Evolutionary conservation across 2,329 filamentous ascomycete species (phyloP), one percentile per base, ranked within the genome.

Genomic region (Akanthomyces uredinophilus): DNA sequence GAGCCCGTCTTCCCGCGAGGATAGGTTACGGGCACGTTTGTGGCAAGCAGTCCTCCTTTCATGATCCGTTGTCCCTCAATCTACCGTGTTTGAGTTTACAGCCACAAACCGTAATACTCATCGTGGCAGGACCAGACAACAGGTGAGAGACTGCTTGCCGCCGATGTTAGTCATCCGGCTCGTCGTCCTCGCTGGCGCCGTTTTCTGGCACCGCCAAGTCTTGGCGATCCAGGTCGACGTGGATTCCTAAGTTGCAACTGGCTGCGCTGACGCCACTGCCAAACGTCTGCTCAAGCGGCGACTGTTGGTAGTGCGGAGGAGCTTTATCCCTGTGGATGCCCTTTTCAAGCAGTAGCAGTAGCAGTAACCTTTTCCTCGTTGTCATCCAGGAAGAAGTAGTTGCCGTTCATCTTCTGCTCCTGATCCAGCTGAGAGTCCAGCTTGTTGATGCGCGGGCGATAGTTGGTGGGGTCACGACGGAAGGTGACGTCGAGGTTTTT

Each of bases 371-470:
- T 80, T 59, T 84, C 77, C 47, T 74, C 71, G 63, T 72, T 73
- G 72, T 97, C 93, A 76, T 98, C 94, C 76, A 98, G 77, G 90
- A 98, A 98, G 88, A 96, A 97, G 81, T 90, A 99, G 80, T 98
- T 98, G 70, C 96, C 96, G 67, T 78, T 79, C 71, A 92, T 70
- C 84, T 99, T 99, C 84, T 99, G 95, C 75, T 98, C 95, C 76
- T 97, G 93, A 77, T 99, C 95, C 69, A 98, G 85, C 81, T 99
- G 95, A 73, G 90, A 95, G 77, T 93, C 88, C 72, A 87, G 81
- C 85, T 99, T 99, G 86, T 99, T 99, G 83, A 99, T 99, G 79
- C 96, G 92, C 65, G 96, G 95, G 65, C 95, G 89, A 85, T 86
- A 99, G 72, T 95, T 96, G 79, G 89, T 92, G 65, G 96, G 95